Evolutionary conservation across 176 grass and related monocot species (phyloP), one percentile per base, ranked within the genome.

Genomic region (Triticum turgidum): DNA sequence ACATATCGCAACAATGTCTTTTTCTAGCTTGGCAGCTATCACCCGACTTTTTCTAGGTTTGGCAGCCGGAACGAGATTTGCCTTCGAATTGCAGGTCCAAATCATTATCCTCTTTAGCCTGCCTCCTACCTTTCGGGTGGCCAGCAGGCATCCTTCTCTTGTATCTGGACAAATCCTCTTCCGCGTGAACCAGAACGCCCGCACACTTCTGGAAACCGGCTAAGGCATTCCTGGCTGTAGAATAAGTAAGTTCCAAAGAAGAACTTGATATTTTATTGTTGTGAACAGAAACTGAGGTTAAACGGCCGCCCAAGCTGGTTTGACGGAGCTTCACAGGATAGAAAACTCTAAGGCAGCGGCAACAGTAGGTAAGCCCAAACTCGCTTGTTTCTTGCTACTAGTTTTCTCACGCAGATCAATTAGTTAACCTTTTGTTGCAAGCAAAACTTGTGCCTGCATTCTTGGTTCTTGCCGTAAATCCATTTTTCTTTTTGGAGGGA

Each of bases 361-460:
- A 85, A 85, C 42, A 66, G 61, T 74, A 25, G 83, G 83, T 85
- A 66, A 85, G 15, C 18, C 56, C 82, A 84, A 84, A 74, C 5
- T 22, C 47, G 61, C 59, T 27, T 25, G 59, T 20, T 56, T 78
- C 64, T 75, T 69, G 54, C 18, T 54, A 54, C 2, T 56, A 38
- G 75, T 85, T 78, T 25, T 38, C 38, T 25, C 47, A n/a, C 37
- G 1, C 20, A 63, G 56, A 32, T 32, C 32, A 32, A 32, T 32
- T 42, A 44, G 22, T 73, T 77, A 77, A 77, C 54, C 74, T 8
- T 65, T 13, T 25, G 18, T 49, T 85, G 83, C 61, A 17, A 77
- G 72, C 41, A 34, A 85, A 77, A 86, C 84, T 86, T 86, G 75
- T 70, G 84, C 75, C 84, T 86, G 84, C 33, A 77, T 14, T 59